phyloP scores from a whole-genome alignment of 2,329 filamentous ascomycete species.

The Penicillium brasilianum region DNA sequence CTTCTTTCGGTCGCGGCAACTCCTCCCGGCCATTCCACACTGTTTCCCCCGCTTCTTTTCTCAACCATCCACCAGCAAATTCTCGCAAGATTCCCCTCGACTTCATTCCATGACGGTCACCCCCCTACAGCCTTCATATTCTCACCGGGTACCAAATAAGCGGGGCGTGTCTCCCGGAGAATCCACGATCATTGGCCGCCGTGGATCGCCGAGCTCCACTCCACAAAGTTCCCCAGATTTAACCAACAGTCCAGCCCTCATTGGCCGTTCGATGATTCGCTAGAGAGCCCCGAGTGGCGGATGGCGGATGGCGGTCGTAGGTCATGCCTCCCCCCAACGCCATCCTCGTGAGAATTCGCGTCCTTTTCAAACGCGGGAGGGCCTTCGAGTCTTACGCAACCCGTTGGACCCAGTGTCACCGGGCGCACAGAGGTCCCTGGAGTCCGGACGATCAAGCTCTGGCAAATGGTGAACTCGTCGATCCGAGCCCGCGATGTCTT shows the following conservation, averaged over 20 bases:
- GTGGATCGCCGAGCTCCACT: neutral
- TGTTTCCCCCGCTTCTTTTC: too few species aligned
- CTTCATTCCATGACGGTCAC: too few species aligned
- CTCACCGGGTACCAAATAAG: neutral
- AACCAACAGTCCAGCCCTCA: neutral
- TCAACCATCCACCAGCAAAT: neutral
- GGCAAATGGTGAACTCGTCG: too few species aligned
- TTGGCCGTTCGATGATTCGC: neutral
- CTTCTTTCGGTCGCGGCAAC: neutral
- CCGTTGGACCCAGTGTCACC: neutral
- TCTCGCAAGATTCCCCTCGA: too few species aligned
- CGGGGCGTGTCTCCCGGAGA: neutral
- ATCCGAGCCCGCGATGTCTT: neutral
- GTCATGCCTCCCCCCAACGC: neutral
- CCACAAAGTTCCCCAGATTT: constrained; percentile 8
- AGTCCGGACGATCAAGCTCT: too few species aligned
- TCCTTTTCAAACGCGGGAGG: neutral
- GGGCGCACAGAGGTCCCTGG: neutral
- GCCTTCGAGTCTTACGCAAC: neutral
- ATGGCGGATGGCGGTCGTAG: neutral
- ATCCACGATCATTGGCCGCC: neutral
- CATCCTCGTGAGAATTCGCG: neutral
- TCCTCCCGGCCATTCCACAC: too few species aligned
- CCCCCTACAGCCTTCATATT: neutral
- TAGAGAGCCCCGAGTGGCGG: too few species aligned